Conservation (phyloP, 2,329 filamentous ascomycete genomes). For the Trichoderma brevicompactum region DNA sequence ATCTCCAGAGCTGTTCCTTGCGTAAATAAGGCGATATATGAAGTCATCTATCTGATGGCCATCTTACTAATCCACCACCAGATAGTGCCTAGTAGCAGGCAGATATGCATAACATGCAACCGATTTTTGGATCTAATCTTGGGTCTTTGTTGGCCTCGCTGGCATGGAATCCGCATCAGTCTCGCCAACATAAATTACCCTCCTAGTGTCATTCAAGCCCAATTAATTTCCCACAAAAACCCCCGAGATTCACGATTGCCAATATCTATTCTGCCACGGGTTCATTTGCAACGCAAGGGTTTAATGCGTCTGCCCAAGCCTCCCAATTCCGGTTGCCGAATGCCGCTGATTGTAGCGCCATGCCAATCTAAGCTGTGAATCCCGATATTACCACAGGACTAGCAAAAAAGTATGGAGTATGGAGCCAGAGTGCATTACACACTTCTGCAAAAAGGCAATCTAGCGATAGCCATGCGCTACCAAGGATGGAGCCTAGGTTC, state of each 20-base stretch:
- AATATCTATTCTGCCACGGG: background rate
- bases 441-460: background rate
- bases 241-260: background rate
- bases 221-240: too few relatives aligned
- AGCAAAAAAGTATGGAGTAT: background rate
- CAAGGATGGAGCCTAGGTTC: background rate
- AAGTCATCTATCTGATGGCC: too few relatives aligned
- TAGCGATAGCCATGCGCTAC: background rate
- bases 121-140: too few relatives aligned
- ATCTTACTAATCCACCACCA: too few relatives aligned
- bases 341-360: background rate
- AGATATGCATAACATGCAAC: too few relatives aligned
- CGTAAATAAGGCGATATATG: too few relatives aligned
- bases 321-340: constrained; percentile 10
- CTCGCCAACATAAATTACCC: too few relatives aligned
- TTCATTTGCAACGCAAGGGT: background rate
- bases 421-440: background rate
- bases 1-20: too few relatives aligned
- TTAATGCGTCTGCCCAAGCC: background rate
- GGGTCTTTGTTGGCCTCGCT: too few relatives aligned
- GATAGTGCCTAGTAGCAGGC: too few relatives aligned
- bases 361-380: background rate
- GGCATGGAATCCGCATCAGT: too few relatives aligned
- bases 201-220: too few relatives aligned
- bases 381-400: constrained; percentile 6